phyloP scores from a whole-genome alignment of 768 basidiomycete species.

The Hirschioporus abietinus region DNA sequence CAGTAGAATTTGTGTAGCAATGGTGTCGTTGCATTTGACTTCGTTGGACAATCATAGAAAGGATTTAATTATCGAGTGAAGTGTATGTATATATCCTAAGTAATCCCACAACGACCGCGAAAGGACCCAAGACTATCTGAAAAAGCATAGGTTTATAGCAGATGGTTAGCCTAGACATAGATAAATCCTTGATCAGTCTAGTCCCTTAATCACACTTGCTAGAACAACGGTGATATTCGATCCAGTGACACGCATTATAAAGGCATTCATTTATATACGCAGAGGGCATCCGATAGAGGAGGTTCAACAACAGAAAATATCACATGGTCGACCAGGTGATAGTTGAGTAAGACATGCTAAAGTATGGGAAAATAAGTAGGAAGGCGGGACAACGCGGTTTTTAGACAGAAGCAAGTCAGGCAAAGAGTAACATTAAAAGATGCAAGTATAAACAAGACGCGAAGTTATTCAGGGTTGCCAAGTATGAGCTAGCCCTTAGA shows the following conservation, averaged over 20 bases:
- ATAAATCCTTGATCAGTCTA: background rate
- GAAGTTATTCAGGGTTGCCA: conserved; percentile 1
- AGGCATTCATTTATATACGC: background rate
- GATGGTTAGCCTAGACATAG: too few species aligned
- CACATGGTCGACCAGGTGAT: background rate
- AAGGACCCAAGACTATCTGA: too few species aligned
- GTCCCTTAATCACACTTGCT: background rate
- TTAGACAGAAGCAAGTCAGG: background rate
- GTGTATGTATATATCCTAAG: too few species aligned
- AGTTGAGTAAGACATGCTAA: background rate
- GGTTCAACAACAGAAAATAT: background rate
- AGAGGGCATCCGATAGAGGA: background rate
- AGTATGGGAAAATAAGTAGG: background rate
- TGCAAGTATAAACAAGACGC: background rate
- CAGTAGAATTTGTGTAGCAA: background rate
- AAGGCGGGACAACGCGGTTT: background rate
- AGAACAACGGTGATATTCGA: background rate
- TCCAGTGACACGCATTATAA: background rate
- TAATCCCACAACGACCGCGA: too few species aligned
- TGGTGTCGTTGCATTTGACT: too few species aligned
- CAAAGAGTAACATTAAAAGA: background rate
- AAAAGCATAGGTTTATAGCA: too few species aligned
- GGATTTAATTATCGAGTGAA: too few species aligned
- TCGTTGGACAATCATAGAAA: too few species aligned
- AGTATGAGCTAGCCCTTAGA: background rate